These are phyloP conservation scores for Catunica adiposa DNA, from an alignment of 2,329 filamentous ascomycete genomes.

Conservation along the genomic window DNA sequence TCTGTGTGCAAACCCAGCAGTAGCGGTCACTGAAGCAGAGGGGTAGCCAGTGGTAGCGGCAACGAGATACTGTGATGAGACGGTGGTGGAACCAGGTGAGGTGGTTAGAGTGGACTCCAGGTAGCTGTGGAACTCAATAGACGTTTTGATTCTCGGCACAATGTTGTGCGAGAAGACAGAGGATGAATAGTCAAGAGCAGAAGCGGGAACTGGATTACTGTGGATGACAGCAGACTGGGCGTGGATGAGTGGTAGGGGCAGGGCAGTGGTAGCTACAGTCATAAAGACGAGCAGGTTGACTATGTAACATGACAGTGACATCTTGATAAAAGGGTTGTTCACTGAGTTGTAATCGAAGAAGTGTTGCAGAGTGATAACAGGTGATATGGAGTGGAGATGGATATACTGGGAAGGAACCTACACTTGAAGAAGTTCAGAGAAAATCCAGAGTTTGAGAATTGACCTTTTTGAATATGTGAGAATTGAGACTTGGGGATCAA, in stretches of 20 bases:
- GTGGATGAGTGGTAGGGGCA: not conserved
- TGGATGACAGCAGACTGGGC: too few species aligned
- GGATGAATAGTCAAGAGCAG: not conserved
- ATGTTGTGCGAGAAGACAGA: not conserved
- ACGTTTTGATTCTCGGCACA: not conserved
- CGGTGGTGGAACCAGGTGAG: too few species aligned
- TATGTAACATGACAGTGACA: not conserved
- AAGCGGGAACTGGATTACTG: not conserved
- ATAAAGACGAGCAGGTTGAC: not conserved
- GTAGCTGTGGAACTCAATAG: too few species aligned
- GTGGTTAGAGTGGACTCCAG: too few species aligned
- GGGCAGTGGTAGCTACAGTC: not conserved
- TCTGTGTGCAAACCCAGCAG: too few species aligned
- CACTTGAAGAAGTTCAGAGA: too few species aligned
- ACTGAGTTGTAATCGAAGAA: not conserved
- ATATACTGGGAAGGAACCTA: not conserved
- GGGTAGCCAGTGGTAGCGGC: not conserved
- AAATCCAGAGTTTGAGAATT: too few species aligned
- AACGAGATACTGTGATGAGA: too few species aligned
- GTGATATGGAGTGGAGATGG: not conserved
- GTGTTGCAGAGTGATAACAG: not conserved
- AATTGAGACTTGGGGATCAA: not conserved
- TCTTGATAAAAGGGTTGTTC: not conserved
- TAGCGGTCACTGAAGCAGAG: too few species aligned
- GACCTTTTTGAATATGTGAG: not conserved